Evolutionary conservation across 2,329 filamentous ascomycete genomes (phyloP), one percentile per base, ranked within the genome.

Genomic region (Coniella lustricola): DNA sequence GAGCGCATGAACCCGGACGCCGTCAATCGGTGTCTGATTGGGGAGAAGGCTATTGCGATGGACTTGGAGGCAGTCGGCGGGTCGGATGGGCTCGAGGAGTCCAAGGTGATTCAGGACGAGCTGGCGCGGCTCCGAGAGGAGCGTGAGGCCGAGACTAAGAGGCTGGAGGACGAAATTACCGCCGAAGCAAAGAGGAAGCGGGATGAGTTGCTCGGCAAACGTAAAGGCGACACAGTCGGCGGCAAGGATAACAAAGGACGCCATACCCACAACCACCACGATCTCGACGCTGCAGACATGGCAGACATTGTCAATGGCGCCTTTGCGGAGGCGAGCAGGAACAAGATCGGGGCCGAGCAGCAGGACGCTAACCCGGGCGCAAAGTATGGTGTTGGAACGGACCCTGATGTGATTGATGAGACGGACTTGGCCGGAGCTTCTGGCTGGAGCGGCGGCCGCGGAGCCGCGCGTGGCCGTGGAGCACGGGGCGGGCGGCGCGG

Each of bases 1-100:
- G 87, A 93, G 66, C 74, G 79, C 31, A 71, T 79, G 46, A 75
- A 84, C 54, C 81, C 85, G 0, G 66, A 69, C 3, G 75, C 78
- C 53, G 74, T 94, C 56, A 81, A 80, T 52, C 73, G 74, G 32
- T 80, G 80, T 4, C 70, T 93, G 48, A 76, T 76, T 32, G 79
- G 79, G 48, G 70, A 76, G 56, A 77, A 81, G 66, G 73, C 72
- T 25, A 69, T 74, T 37, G 67, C 65, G 58, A 81, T 84, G 55
- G 73, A 82, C 59, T 66, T 84, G 21, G 76, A 81, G 31, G 76
- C 80, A 62, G 83, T 81, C 67, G 72, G 77, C 59, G 66, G 68
- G n/a, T 66, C 72, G 41, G 75, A 76, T 0, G 74, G 72, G 22
- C 60, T 68, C 44, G 72, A 76, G 62, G 77, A 79, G 56, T 74